Base-by-base conservation (phyloP, 352 stramenopile species). In the Peronospora farinosa region DNA sequence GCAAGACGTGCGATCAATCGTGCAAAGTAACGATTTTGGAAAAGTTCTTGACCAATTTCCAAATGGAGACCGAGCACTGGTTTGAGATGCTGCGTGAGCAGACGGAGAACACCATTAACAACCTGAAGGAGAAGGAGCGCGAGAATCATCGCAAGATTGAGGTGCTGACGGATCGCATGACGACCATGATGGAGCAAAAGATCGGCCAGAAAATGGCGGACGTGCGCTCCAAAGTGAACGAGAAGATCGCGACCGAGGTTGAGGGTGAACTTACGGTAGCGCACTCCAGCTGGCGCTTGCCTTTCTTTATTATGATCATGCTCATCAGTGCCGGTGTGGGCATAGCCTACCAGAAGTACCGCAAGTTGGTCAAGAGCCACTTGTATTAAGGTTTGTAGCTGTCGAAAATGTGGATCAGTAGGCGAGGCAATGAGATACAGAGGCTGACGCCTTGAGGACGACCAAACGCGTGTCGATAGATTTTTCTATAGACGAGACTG, bases 281-380 rank as follows among this genome's bases (percentile, higher is more conserved):
- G 30, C 65, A 67, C n/a, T 67, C 66, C 23, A 75, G 78, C 54
- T 93, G 83, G 83, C 78, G 80, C 25, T 33, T 88, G 47, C 80
- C 80, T 8, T 92, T 93, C 61, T 88, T 91, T 57, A 42, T 90
- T 47, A 64, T 93, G 51, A 44, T 89, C 23, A 48, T 88, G 27
- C 57, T 75, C 28, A 75, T 93, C 19, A 69, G 69, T 1, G 76
- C 56, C 7, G 65, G 57, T 17, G 51, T 86, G 27, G 74, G 69
- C 36, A 72, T 87, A 23, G 75, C 74, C 15, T 93, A 93, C 72
- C 72, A 83, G 38, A 91, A 93, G 71, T 93, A 93, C 70, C 78
- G 84, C 64, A 84, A 88, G 52, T 67, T 93, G 19, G 57, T 88
- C 48, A 91, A 91, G 72, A 88, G 71, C 55, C 83, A 91, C 54